Evolutionary conservation across 805 yeast species (phyloP).

Genomic region (Yamadazyma kitorensis): DNA sequence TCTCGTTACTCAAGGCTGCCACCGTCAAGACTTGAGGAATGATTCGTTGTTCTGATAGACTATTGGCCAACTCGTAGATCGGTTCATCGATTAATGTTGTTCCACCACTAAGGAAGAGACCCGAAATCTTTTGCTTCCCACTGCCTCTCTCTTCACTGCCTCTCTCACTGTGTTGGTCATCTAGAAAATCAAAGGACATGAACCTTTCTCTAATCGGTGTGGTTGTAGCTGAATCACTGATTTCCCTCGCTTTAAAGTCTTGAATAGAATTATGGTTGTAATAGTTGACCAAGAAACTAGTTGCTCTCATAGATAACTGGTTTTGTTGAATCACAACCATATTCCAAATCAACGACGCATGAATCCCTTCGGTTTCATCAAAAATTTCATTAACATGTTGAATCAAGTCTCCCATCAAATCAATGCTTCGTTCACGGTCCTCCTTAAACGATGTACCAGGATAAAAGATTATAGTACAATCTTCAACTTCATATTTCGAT

Average conservation of each 20-base stretch:
- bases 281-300: constrained; percentile 47
- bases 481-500: constrained; percentile 66
- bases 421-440: constrained; percentile 58
- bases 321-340: constrained; percentile 70
- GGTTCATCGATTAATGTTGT: constrained; percentile 70
- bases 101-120: constrained; percentile 60
- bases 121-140: constrained; percentile 3
- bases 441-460: constrained; percentile 65
- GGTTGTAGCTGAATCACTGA: constrained; percentile 10
- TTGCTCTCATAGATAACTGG: constrained; percentile 54
- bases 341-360: constrained; percentile 71
- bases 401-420: constrained; percentile 78
- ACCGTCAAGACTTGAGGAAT: constrained; percentile 56
- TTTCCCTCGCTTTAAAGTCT: constrained; percentile 22
- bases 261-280: constrained; percentile 25
- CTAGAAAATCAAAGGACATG: not conserved
- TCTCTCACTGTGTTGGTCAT: too few relatives aligned
- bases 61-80: constrained; percentile 52
- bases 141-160: not conserved
- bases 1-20: constrained; percentile 47
- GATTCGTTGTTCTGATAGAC: constrained; percentile 30
- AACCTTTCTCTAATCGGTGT: constrained; percentile 11
- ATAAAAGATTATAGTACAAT: constrained; percentile 73
- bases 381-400: constrained; percentile 80
- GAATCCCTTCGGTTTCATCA: constrained; percentile 49